Evolutionary conservation across 768 basidiomycete species (phyloP).

Genomic region (Tylopilus intermedius): DNA sequence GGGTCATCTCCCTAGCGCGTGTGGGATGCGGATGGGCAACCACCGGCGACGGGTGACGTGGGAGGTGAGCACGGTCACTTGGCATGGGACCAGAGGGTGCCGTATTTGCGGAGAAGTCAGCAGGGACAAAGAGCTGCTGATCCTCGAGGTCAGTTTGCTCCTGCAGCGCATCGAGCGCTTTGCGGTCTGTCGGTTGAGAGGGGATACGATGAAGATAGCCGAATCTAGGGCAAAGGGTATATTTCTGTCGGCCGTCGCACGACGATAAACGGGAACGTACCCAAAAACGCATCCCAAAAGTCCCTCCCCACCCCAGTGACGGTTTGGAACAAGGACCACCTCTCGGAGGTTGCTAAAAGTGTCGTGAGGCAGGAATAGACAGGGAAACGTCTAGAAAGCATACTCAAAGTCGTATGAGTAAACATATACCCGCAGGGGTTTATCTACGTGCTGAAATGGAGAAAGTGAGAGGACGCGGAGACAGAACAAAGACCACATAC

Average conservation of each 20-base stretch:
- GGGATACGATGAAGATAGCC: conserved; percentile 93
- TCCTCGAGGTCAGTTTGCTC: conserved; percentile 54
- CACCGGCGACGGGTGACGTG: conserved; percentile 10
- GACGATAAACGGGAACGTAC: conserved; percentile 39
- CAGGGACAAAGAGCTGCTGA: conserved; percentile 70
- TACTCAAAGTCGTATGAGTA: conserved; percentile 97
- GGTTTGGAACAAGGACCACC: conserved; percentile 90
- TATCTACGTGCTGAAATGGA: conserved; percentile 77
- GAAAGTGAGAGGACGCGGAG: conserved; percentile 1
- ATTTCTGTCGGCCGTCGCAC: neutral
- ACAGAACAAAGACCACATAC: conserved; percentile 39
- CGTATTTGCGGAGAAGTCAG: conserved; percentile 38
- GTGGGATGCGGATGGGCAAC: conserved; percentile 30
- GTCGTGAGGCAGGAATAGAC: conserved; percentile 6
- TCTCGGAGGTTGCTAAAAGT: conserved; percentile 75
- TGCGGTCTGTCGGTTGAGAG: conserved; percentile 57
- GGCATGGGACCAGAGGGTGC: neutral
- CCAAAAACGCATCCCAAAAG: conserved; percentile 94
- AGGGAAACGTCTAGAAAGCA: conserved; percentile 27
- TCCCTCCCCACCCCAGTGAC: conserved; percentile 97
- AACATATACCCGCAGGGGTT: conserved; percentile 89
- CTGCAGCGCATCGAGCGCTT: conserved; percentile 52
- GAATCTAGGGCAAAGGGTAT: conserved; percentile 46
- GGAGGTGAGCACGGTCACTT: conserved; percentile 7
- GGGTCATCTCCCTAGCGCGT: conserved; percentile 17